phyloP scores from a whole-genome alignment of 2,329 filamentous ascomycete species.

The Epichloe amarillans region DNA sequence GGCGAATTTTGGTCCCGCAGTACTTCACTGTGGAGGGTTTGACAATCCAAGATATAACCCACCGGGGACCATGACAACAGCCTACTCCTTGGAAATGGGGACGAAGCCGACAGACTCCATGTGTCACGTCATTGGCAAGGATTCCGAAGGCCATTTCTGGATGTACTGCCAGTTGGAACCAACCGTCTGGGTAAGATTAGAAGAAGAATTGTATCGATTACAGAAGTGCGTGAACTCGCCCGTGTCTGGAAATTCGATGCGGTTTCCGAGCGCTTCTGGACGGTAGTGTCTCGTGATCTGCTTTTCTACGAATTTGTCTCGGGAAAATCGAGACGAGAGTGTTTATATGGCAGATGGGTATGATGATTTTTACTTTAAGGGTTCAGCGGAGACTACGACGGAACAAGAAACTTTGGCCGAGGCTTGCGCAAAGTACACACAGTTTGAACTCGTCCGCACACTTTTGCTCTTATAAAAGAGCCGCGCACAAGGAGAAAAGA shows the following conservation, averaged over 20 bases:
- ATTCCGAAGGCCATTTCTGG: slow-evolving; percentile 5
- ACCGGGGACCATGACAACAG: slow-evolving; percentile 4
- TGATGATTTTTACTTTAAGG: too few relatives aligned
- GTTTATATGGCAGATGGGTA: too few relatives aligned
- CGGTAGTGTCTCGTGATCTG: too few relatives aligned
- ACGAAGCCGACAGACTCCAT: not conserved
- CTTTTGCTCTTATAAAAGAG: too few relatives aligned
- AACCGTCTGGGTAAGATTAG: slow-evolving; percentile 5
- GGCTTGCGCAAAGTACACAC: too few relatives aligned
- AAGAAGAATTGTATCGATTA: slow-evolving; percentile 6
- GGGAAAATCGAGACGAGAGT: too few relatives aligned
- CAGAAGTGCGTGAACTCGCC: slow-evolving; percentile 6
- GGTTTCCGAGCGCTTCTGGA: not conserved
- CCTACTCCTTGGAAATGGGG: slow-evolving; percentile 1
- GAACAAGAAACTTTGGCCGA: too few relatives aligned
- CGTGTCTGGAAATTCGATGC: slow-evolving; percentile 1
- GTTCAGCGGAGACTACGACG: too few relatives aligned
- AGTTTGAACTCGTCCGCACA: too few relatives aligned
- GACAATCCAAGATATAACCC: slow-evolving; percentile 2
- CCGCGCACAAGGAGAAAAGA: too few relatives aligned
- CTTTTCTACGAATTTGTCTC: too few relatives aligned
- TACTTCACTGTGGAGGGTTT: not conserved
- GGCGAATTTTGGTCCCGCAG: slow-evolving; percentile 4
- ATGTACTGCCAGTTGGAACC: slow-evolving; percentile 7
- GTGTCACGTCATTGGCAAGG: slow-evolving; percentile 5